Percentiles rank a stretch among this genome's conserved stretches.
Conservation (phyloP, 495 filamentous ascomycete species). For the Evernia prunastri region DNA sequence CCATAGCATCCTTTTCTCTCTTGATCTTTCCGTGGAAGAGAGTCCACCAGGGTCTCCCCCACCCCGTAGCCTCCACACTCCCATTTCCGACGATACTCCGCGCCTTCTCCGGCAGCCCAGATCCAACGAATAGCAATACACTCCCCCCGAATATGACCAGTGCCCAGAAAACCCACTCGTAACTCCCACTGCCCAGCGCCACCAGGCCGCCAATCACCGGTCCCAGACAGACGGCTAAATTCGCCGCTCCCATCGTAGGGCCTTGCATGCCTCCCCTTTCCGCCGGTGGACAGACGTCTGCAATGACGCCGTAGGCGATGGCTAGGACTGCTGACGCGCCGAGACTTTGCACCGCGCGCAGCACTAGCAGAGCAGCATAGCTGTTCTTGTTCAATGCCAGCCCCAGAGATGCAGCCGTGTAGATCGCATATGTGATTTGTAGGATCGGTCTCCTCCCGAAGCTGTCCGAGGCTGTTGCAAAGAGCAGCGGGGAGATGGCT, state of each 20-base stretch:
- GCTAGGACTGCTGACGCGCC: constrained; percentile 33
- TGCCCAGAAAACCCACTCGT: constrained; percentile 24
- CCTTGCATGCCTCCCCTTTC: constrained; percentile 37
- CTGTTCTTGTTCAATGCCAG: constrained; percentile 30
- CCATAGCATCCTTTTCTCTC: background rate
- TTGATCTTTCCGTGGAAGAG: background rate
- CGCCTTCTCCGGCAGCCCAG: constrained; percentile 61
- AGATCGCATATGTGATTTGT: constrained; percentile 33
- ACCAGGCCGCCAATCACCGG: constrained; percentile 24
- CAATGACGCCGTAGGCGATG: constrained; percentile 31
- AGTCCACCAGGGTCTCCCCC: constrained; percentile 23
- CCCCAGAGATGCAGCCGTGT: constrained; percentile 32
- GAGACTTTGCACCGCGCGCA: constrained; percentile 36
- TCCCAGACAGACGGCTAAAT: constrained; percentile 23
- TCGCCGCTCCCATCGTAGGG: constrained; percentile 23
- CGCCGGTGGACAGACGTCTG: constrained; percentile 30
- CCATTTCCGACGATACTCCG: constrained; percentile 70
- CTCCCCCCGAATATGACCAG: constrained; percentile 23
- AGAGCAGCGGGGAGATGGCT: constrained; percentile 35
- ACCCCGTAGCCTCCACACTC: constrained; percentile 26
- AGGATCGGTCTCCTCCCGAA: constrained; percentile 35
- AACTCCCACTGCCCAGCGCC: constrained; percentile 17
- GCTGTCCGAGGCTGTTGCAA: constrained; percentile 36
- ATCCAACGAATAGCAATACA: constrained; percentile 37
- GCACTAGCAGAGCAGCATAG: constrained; percentile 32